Evolutionary conservation across 2,329 filamentous ascomycete genomes (phyloP), one percentile per base, ranked within the genome.

Genomic region (Conoideocrella luteorostrata): DNA sequence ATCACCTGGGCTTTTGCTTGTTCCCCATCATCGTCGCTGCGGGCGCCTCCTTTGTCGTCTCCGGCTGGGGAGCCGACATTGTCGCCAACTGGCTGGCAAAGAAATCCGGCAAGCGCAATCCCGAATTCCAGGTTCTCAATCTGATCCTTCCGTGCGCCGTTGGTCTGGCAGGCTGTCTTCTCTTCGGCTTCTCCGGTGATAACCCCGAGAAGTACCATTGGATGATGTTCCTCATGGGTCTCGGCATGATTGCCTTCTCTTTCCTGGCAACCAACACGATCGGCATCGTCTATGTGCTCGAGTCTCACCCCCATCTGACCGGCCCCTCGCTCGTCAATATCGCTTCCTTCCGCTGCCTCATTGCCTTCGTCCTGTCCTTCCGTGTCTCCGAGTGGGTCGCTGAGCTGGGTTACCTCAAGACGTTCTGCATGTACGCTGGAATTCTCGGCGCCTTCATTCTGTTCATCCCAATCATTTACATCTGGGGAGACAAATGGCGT

Each of bases 361-460:
- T 43, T 18, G 41, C 41, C 11, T 43, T 43, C 13, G 15, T 37
- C 10, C 41, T 43, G 15, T 43, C 41, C n/a, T 43, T 43, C 33
- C 41, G 41, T 4, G 41, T 43, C 10, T 43, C 41, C 15, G 41
- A 43, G 18, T 43, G 41, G 41, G 41, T 43, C 11, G 41, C 41
- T 17, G 41, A 43, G 5, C 33, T 43, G 4, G 41, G 41, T 1
- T 43, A 43, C 11, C 24, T 43, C 4, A 43, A 43, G 13, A 43
- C 41, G 6, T 43, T 43, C 30, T 3, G 26, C 13, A 43, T 43
- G 17, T 43, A 43, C 18, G 41, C 41, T 0, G 32, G 23, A 21
- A 30, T 43, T 30, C 41, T 43, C 11, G 24, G 21, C 1, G 12
- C 13, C 10, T 43, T 43, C 7, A 37, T 43, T 9, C n/a, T 37